A percentile compares a stretch with the other conserved stretches of the same genome.
Conservation (phyloP, 441 rosid species). For the Pelargonium myrrhifolium region DNA sequence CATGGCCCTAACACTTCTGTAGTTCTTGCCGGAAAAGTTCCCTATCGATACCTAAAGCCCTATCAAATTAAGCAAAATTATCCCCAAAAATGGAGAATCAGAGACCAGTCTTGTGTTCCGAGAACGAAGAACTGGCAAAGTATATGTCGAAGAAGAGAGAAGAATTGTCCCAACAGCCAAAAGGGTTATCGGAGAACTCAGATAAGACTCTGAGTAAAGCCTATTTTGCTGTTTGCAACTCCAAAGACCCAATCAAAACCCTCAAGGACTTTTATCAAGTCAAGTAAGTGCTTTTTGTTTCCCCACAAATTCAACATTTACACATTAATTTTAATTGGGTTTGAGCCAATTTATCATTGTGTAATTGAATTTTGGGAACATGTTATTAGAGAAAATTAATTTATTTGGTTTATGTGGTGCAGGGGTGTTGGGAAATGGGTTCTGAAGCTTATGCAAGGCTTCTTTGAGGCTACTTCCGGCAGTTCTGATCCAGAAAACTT, state of each 20-base stretch:
- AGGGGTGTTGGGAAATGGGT: conserved; percentile 96
- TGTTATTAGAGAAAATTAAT: neutral
- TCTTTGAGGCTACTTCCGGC: conserved; percentile 38
- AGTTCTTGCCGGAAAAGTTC: neutral
- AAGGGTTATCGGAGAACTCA: conserved; percentile 59
- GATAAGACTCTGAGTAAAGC: conserved; percentile 59
- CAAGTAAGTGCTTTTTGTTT: neutral
- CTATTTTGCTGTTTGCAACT: conserved; percentile 42
- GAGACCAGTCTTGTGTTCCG: conserved; percentile 40
- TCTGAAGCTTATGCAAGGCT: conserved; percentile 55
- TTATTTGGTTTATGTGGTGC: conserved; percentile 15
- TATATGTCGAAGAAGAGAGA: conserved; percentile 56
- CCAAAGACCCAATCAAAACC: conserved; percentile 7
- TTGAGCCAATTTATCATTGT: neutral
- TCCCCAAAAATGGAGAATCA: conserved; percentile 39
- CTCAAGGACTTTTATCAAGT: conserved; percentile 5
- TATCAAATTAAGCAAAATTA: neutral
- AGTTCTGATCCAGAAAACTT: conserved; percentile 52
- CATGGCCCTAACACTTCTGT: neutral
- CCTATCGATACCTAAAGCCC: neutral
- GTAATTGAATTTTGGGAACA: neutral
- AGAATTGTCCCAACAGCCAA: conserved; percentile 54
- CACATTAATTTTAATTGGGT: neutral
- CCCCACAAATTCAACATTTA: neutral
- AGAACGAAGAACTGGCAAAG: conserved; percentile 52